phyloP scores from a whole-genome alignment of 2,329 filamentous ascomycete species.

The Periconia sp. region DNA sequence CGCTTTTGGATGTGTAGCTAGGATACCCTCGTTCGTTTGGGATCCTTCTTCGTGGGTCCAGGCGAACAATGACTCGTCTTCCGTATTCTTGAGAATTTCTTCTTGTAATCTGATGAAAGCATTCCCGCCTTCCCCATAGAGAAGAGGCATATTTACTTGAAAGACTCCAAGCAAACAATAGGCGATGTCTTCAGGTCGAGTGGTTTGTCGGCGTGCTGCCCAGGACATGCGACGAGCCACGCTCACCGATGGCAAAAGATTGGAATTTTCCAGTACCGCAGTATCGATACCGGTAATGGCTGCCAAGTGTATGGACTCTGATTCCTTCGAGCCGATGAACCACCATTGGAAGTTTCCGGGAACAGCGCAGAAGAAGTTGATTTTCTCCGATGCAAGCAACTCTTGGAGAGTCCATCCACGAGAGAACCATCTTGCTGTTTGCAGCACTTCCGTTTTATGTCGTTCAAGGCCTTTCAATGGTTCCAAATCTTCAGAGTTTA shows the following conservation, averaged over 20 bases:
- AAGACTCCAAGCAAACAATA: conserved; percentile 34
- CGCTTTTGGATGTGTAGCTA: not conserved
- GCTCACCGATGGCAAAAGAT: not conserved
- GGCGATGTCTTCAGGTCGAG: conserved; percentile 25
- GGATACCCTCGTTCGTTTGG: not conserved
- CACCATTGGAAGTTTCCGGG: not conserved
- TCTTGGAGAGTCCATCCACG: conserved; percentile 4
- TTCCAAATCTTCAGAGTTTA: not conserved
- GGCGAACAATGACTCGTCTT: not conserved
- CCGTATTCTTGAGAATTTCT: not conserved
- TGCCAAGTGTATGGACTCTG: not conserved
- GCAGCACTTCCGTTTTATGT: not conserved
- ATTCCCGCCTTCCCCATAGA: conserved; percentile 29
- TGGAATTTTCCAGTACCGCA: not conserved
- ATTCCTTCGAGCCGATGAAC: not conserved
- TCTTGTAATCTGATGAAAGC: conserved; percentile 17
- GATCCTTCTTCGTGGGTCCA: not conserved
- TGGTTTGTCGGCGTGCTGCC: conserved; percentile 8
- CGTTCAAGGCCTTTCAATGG: not conserved
- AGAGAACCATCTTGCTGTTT: not conserved
- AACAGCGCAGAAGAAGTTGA: not conserved
- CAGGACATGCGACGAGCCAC: conserved; percentile 4
- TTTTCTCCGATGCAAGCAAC: not conserved
- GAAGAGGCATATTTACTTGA: conserved; percentile 23
- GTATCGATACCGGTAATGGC: not conserved